phyloP scores from a whole-genome alignment of 768 basidiomycete species.

The Leccinum variicolor region DNA sequence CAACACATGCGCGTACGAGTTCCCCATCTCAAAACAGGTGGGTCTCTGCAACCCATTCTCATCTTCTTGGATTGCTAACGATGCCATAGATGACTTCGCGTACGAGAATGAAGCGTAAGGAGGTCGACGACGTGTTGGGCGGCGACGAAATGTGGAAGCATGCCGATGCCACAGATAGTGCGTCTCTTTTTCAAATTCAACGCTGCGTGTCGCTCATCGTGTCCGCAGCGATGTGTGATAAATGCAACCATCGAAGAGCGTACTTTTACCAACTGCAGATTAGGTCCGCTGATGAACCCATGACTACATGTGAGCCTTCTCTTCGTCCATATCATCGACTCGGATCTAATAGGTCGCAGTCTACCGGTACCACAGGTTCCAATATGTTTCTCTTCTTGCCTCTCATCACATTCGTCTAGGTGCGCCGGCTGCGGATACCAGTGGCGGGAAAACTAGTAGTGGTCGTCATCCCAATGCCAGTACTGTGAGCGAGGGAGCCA shows the following conservation, averaged over 20 bases:
- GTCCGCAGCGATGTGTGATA: constrained; percentile 51
- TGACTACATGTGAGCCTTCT: constrained; percentile 48
- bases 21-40: constrained; percentile 35
- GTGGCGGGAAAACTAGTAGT: constrained; percentile 62
- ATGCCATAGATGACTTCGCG: constrained; percentile 82
- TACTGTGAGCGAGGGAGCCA: too few relatives aligned
- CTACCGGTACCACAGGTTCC: constrained; percentile 46
- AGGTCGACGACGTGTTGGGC: constrained; percentile 93
- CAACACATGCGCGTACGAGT: constrained; percentile 93
- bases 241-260: constrained; percentile 82
- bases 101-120: constrained; percentile 81
- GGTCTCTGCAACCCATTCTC: background rate
- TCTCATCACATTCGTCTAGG: constrained; percentile 30
- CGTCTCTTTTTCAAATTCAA: constrained; percentile 8
- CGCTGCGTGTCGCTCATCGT: background rate
- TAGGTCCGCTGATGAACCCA: constrained; percentile 87
- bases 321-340: background rate
- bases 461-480: background rate
- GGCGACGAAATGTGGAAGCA: constrained; percentile 93
- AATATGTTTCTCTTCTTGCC: background rate
- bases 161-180: constrained; percentile 83
- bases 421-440: constrained; percentile 62
- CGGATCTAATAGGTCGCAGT: constrained; percentile 35
- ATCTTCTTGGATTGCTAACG: background rate
- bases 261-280: constrained; percentile 98